phyloP scores from a whole-genome alignment of 2,329 filamentous ascomycete species.

The Pyricularia sp. region DNA sequence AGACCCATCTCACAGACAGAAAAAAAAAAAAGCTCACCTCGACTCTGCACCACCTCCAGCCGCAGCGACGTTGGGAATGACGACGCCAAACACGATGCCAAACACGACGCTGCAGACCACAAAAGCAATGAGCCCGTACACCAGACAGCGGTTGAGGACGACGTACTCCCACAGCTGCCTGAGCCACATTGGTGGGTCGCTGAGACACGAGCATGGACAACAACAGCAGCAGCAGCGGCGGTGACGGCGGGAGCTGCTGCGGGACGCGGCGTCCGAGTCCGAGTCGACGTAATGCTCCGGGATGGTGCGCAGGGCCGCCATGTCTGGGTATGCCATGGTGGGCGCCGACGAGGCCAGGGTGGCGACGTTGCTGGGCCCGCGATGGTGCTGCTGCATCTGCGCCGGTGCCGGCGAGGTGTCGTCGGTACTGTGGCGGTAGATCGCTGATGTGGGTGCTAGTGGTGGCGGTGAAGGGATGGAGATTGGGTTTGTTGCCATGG shows the following conservation, averaged over 20 bases:
- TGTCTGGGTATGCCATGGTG: not conserved
- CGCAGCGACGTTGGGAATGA: not conserved
- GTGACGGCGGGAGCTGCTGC: not conserved
- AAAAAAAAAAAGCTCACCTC: not conserved
- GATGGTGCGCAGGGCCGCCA: not conserved
- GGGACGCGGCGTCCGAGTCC: not conserved
- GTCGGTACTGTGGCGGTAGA: not conserved
- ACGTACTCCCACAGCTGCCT: not conserved
- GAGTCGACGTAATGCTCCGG: not conserved
- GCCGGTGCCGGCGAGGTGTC: not conserved
- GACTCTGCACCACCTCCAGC: not conserved
- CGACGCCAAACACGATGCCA: slow-evolving; percentile 1
- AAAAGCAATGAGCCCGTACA: not conserved
- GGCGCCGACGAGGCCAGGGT: not conserved
- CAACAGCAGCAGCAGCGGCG: not conserved
- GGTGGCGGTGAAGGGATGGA: not conserved
- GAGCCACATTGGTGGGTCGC: not conserved
- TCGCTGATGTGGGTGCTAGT: not conserved
- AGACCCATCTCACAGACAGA: not conserved
- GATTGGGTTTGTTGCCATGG: not conserved
- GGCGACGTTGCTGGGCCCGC: not conserved
- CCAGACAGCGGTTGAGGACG: slow-evolving; percentile 1
- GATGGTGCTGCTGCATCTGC: not conserved
- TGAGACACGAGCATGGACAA: not conserved
- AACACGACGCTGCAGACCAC: slow-evolving; percentile 2